Evolutionary conservation across 169 alveolate species (phyloP).

Genomic region (Eimeria sp.): DNA sequence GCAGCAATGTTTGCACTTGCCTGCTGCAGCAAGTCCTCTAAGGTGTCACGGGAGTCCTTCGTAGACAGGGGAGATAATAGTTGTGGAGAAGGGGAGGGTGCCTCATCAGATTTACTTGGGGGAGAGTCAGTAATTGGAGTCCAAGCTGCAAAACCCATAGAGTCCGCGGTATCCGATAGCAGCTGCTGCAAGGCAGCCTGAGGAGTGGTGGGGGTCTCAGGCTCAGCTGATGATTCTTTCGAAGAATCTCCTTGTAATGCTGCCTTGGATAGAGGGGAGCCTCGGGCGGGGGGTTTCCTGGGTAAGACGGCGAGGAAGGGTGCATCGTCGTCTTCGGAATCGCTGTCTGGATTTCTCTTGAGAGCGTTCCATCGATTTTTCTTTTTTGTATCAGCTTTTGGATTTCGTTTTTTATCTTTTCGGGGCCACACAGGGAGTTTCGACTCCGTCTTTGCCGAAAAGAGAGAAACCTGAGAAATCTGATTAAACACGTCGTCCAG

Average conservation of each 20-base stretch:
- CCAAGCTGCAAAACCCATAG: slow-evolving; percentile 3
- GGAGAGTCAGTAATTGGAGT: not conserved
- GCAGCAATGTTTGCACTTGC: not conserved
- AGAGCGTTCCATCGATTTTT: not conserved
- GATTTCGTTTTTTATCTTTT: slow-evolving; percentile 83
- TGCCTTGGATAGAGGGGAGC: not conserved
- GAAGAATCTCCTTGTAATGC: not conserved
- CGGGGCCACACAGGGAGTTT: slow-evolving; percentile 87
- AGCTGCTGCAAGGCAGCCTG: slow-evolving; percentile 39
- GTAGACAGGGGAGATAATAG: not conserved
- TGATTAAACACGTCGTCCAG: not conserved
- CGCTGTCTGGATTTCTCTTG: not conserved
- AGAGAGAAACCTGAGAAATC: slow-evolving; percentile 84
- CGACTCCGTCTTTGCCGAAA: slow-evolving; percentile 88
- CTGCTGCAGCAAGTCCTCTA: not conserved
- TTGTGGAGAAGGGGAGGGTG: not conserved
- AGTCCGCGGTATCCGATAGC: not conserved
- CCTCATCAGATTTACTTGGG: not conserved
- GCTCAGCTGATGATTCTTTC: not conserved
- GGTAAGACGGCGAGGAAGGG: slow-evolving; percentile 30
- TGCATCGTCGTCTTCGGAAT: slow-evolving; percentile 2
- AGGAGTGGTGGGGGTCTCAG: not conserved
- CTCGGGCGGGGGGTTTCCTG: not conserved
- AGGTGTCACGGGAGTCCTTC: not conserved
- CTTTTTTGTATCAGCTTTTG: not conserved